These are phyloP conservation scores for Papiliotrema terrestris DNA, from an alignment of 1,284 basidiomycete genomes.

Conservation along the genomic window DNA sequence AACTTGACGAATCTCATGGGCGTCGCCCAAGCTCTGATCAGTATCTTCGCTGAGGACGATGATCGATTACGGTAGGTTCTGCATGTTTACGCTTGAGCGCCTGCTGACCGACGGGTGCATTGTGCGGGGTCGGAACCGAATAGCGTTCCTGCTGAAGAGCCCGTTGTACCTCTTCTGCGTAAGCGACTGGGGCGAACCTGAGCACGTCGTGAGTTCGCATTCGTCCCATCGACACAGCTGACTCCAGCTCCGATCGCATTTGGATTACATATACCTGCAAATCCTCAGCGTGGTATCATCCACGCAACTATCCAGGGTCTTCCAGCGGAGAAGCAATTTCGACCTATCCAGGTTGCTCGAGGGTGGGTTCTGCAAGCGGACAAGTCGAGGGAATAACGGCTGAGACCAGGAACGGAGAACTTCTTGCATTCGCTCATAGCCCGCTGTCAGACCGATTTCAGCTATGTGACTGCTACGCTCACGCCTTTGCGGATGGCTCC, in stretches of 20 bases:
- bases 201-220: conserved; percentile 70
- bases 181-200: conserved; percentile 88
- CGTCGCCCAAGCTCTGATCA: conserved; percentile 90
- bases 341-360: conserved; percentile 80
- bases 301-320: conserved; percentile 76
- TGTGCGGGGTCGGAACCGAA: conserved; percentile 61
- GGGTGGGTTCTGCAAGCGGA: too few species aligned
- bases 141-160: conserved; percentile 77
- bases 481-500: conserved; percentile 75
- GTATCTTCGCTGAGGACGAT: conserved; percentile 73
- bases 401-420: conserved; percentile 67
- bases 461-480: conserved; percentile 73
- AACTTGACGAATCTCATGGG: conserved; percentile 77
- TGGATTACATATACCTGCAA: conserved; percentile 91
- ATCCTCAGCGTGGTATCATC: conserved; percentile 85
- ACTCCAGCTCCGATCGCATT: conserved; percentile 77
- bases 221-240: background rate
- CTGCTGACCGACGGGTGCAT: conserved; percentile 19
- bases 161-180: conserved; percentile 89
- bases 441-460: conserved; percentile 71
- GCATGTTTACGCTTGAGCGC: background rate
- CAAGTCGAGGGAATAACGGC: background rate
- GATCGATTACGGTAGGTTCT: conserved; percentile 63
- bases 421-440: conserved; percentile 69
- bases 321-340: conserved; percentile 84